These are phyloP conservation scores for Coemansia brasiliensis DNA, from an alignment of 192 early-diverging fungal species.

Conservation along the genomic window DNA sequence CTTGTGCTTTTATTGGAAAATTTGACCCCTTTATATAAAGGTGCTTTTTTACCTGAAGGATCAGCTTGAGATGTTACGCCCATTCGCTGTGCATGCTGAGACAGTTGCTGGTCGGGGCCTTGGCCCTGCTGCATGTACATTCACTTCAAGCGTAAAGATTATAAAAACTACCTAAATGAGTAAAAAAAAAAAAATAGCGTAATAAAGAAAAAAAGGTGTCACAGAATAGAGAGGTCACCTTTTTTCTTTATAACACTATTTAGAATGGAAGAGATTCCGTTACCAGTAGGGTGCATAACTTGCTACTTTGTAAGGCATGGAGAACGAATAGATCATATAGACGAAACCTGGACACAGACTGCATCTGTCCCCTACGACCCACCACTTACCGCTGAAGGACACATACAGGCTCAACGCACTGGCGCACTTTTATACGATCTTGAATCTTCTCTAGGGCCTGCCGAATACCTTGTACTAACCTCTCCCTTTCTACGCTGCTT, in stretches of 20 bases:
- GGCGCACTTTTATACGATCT: constrained; percentile 32
- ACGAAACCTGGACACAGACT: constrained; percentile 30
- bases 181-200: too few relatives aligned
- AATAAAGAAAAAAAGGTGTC: too few relatives aligned
- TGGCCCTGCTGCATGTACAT: constrained; percentile 56
- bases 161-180: too few relatives aligned
- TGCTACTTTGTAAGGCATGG: constrained; percentile 51
- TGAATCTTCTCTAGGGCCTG: constrained; percentile 5
- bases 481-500: constrained; percentile 53
- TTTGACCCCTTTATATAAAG: too few relatives aligned
- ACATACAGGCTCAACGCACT: constrained; percentile 23
- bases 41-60: constrained; percentile 30
- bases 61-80: constrained; percentile 35
- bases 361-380: constrained; percentile 39
- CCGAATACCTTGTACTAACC: constrained; percentile 29
- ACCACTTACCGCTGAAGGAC: constrained; percentile 37
- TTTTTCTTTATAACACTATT: not conserved
- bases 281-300: constrained; percentile 27
- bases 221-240: too few relatives aligned
- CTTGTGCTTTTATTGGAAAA: not conserved
- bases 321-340: constrained; percentile 51
- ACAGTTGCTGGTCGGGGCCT: constrained; percentile 50
- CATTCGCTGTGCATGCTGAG: constrained; percentile 41
- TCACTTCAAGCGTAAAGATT: too few relatives aligned
- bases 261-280: constrained; percentile 4